phyloP scores from a whole-genome alignment of 495 filamentous ascomycete genomes.

The Amorphotheca resinae region DNA sequence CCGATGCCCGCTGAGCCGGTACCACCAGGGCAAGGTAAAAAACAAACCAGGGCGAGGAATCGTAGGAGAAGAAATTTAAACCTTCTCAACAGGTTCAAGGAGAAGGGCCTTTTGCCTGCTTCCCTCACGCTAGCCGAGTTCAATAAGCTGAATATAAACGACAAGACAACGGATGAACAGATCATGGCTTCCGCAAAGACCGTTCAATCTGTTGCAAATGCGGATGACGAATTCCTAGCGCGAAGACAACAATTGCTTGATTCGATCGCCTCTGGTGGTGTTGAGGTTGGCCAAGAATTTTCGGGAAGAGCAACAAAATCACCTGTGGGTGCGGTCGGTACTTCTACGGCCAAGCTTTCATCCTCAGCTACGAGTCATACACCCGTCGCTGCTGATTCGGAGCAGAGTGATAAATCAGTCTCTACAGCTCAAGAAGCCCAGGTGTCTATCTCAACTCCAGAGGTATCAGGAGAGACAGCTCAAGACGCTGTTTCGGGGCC shows the following conservation, averaged over 20 bases:
- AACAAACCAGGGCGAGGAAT: conserved; percentile 42
- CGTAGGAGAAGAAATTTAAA: conserved; percentile 36
- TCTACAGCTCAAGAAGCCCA: conserved; percentile 3
- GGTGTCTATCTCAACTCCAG: neutral
- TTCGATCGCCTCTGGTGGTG: conserved; percentile 37
- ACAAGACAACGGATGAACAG: conserved; percentile 15
- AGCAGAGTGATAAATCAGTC: too few species aligned
- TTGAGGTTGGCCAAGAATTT: conserved; percentile 29
- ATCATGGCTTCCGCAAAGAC: conserved; percentile 11
- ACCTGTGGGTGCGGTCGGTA: neutral
- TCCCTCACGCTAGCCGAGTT: conserved; percentile 37
- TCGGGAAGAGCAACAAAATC: neutral
- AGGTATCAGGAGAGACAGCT: neutral
- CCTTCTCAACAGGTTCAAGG: conserved; percentile 35
- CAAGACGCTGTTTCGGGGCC: neutral
- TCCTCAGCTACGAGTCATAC: too few species aligned
- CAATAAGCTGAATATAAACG: conserved; percentile 21
- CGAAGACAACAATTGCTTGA: conserved; percentile 38
- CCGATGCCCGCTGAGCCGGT: neutral
- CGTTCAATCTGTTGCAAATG: conserved; percentile 10
- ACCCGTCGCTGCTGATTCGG: too few species aligned
- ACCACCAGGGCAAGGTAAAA: conserved; percentile 29
- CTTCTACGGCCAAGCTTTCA: too few species aligned
- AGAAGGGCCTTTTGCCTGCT: conserved; percentile 33
- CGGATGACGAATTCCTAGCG: conserved; percentile 32